Base-by-base conservation (phyloP, 345 rosid genomes). In the Brassica cretica region DNA sequence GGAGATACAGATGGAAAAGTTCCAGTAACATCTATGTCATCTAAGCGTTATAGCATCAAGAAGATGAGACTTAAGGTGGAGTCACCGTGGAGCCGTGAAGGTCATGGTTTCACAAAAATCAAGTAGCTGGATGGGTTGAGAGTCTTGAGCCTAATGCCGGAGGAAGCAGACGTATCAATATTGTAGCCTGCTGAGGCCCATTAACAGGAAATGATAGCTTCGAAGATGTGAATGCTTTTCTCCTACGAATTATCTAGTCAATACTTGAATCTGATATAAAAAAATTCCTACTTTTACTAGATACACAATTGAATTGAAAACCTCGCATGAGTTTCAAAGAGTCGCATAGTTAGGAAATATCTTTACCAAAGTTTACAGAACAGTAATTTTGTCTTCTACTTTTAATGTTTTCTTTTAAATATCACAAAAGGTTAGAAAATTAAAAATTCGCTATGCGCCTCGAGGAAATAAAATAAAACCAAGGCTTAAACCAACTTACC, bases 1-100 rank as follows among this genome's bases (percentile, higher is more conserved):
- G 95, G 97, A 5, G 97, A 92, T 69, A 87, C 91, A 3, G 93
- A 92, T 77, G 96, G 93, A 66, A 89, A 96, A 70, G 87, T 90
- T 63, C 96, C 96, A 0, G 96, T 89, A 70, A 89, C 93, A 41
- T 80, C 90, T 27, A 92, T 89, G 8, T 85, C 95, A 39, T 80
- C 90, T 29, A 92, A 90, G 9, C 86, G 92, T 37, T 90, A 87
- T 76, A 84, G 88, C 78, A 67, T 90, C 72, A 89, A 82, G 44
- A 84, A 85, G 72, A 74, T 90, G 81, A 75, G 84, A 53, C 59
- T 53, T 53, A 16, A 53, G 59, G 58, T 51, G 18, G 58, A 51
- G 58, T 51, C 19, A 51, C 58, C 58, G 19, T 15, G 21, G 21
- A 15, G 59, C 58, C 21, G 19, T 15, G 21, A 21, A 15, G 59